phyloP scores from a whole-genome alignment of 352 stramenopile genomes.

The Phytopythium montanum region DNA sequence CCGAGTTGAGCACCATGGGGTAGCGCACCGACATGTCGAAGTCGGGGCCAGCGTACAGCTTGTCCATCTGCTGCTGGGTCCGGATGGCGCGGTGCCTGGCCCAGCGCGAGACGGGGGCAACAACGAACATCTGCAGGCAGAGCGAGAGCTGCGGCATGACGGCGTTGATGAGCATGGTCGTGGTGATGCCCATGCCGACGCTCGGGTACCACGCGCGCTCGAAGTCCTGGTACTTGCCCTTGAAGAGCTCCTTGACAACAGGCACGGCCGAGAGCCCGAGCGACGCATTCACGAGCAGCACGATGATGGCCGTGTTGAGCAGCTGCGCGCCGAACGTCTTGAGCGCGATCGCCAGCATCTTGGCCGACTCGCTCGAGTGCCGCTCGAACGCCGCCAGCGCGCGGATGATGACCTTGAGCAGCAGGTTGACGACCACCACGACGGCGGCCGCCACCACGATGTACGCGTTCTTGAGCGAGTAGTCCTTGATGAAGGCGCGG shows the following conservation, averaged over 20 bases:
- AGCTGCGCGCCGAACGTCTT: conserved; percentile 84
- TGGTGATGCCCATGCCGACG: conserved; percentile 82
- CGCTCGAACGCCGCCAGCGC: conserved; percentile 64
- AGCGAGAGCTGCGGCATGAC: conserved; percentile 56
- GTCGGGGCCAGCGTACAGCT: conserved; percentile 60
- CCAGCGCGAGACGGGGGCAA: conserved; percentile 46
- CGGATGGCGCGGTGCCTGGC: conserved; percentile 36
- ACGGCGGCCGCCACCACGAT: conserved; percentile 58
- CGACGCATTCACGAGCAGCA: conserved; percentile 71
- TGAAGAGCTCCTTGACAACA: conserved; percentile 52
- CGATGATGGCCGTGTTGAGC: conserved; percentile 81
- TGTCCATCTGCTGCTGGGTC: conserved; percentile 75
- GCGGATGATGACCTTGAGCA: conserved; percentile 74
- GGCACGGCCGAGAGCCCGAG: conserved; percentile 38
- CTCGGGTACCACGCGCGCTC: conserved; percentile 84
- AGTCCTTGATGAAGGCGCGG: conserved; percentile 64
- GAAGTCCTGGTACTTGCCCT: conserved; percentile 81
- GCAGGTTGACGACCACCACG: conserved; percentile 73
- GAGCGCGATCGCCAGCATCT: conserved; percentile 62
- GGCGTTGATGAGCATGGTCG: conserved; percentile 85
- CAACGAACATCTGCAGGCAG: conserved; percentile 55
- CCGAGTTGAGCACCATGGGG: conserved; percentile 78
- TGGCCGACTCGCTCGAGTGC: conserved; percentile 76
- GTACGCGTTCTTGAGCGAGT: conserved; percentile 59
- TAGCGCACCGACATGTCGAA: conserved; percentile 84